phyloP scores from a whole-genome alignment of 345 rosid species.

The Geranium brycei region DNA sequence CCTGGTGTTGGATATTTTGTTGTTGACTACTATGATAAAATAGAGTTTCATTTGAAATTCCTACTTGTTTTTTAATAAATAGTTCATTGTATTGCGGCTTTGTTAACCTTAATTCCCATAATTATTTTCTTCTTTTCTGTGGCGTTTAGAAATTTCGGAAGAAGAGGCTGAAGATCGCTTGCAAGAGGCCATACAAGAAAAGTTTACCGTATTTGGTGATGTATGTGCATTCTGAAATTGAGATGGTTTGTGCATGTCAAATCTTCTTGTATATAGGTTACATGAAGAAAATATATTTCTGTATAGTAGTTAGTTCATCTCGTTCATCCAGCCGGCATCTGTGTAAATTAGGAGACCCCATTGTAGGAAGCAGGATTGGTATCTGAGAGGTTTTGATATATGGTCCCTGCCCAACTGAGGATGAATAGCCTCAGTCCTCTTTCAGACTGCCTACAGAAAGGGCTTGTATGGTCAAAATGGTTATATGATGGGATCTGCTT shows the following conservation, averaged over 20 bases:
- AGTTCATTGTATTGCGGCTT: slow-evolving; percentile 5
- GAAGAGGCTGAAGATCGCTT: slow-evolving; percentile 93
- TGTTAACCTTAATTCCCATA: neutral
- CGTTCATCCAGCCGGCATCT: too few species aligned
- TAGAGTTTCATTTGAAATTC: neutral
- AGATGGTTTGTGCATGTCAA: neutral
- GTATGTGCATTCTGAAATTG: slow-evolving; percentile 31
- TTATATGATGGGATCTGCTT: too few species aligned
- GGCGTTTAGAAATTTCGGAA: slow-evolving; percentile 75
- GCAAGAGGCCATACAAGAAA: slow-evolving; percentile 95
- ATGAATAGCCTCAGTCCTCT: neutral
- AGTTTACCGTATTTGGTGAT: slow-evolving; percentile 92
- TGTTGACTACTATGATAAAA: neutral
- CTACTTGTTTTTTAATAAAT: neutral
- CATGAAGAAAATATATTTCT: too few species aligned
- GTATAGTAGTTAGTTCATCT: too few species aligned
- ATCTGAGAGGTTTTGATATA: too few species aligned
- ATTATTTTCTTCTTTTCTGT: slow-evolving; percentile 5
- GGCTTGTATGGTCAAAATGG: neutral
- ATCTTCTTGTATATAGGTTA: neutral
- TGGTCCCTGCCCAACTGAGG: too few species aligned
- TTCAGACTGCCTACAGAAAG: neutral
- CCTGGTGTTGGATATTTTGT: neutral
- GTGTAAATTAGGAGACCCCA: too few species aligned
- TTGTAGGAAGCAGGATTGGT: too few species aligned